Percentiles rank a stretch among this genome's conserved stretches.
phyloP scores from a whole-genome alignment of 441 rosid species.

The Pelargonium citronellum region DNA sequence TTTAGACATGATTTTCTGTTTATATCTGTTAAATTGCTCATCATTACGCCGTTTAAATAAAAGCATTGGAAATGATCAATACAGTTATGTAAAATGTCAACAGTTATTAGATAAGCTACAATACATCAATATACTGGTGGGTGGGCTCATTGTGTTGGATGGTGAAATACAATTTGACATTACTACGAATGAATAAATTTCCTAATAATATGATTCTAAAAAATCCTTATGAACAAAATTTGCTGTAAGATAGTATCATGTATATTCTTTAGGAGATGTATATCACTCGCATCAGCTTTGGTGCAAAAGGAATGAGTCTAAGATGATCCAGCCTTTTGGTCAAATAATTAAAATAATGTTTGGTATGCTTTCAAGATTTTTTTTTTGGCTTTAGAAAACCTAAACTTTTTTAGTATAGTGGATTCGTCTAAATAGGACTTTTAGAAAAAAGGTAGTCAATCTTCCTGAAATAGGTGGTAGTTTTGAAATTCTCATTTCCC shows the following conservation, averaged over 20 bases:
- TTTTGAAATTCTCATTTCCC: background rate
- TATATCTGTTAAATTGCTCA: background rate
- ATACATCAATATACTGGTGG: no score
- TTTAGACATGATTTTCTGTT: slow-evolving; percentile 1
- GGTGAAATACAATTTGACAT: no score
- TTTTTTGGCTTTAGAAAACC: background rate
- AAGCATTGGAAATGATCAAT: no score
- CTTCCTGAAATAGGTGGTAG: no score
- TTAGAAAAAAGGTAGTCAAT: background rate
- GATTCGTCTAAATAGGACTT: background rate
- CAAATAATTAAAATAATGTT: background rate
- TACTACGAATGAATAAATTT: no score
- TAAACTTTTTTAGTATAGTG: background rate
- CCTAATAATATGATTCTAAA: no score
- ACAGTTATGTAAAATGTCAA: background rate
- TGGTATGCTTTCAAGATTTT: background rate
- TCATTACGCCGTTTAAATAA: background rate
- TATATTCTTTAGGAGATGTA: background rate
- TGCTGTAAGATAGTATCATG: background rate
- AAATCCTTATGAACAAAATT: no score
- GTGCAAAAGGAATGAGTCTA: background rate
- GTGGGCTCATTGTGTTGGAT: no score
- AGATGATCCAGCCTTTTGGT: background rate
- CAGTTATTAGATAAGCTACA: background rate
- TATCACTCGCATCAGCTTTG: background rate